A percentile compares a stretch with the other conserved stretches of the same genome.
These are phyloP conservation scores for Helenozyma baotianmanensis DNA, from an alignment of 805 yeast genomes.

Conservation along the genomic window DNA sequence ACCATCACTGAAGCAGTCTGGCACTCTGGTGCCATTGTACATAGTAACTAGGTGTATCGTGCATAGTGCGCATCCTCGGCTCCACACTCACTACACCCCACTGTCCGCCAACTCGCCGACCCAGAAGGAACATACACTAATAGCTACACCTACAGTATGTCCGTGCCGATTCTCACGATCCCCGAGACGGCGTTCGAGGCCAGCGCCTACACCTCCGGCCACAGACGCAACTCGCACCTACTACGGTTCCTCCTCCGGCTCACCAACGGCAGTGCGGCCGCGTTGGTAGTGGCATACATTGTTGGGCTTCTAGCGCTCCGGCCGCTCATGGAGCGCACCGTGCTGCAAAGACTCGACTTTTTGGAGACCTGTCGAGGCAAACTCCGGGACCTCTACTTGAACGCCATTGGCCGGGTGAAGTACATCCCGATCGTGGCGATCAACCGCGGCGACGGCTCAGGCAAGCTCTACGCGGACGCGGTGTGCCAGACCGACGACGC, in stretches of 20 bases:
- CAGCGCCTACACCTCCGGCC: constrained; percentile 14
- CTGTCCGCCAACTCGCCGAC: background rate
- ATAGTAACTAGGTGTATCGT: too few species aligned
- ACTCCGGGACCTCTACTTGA: constrained; percentile 33
- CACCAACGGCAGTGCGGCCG: constrained; percentile 31
- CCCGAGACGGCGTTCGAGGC: constrained; percentile 40
- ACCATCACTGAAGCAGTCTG: too few species aligned
- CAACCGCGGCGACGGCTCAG: constrained; percentile 21
- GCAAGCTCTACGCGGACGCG: constrained; percentile 33
- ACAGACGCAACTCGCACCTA: constrained; percentile 19
- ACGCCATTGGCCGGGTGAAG: constrained; percentile 28
- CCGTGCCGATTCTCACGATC: constrained; percentile 34
- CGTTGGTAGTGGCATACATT: constrained; percentile 25
- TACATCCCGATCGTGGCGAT: constrained; percentile 39
- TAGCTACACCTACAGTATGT: constrained; percentile 6
- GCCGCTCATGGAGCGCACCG: constrained; percentile 31
- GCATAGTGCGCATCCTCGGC: constrained; percentile 1
- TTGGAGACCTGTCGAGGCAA: constrained; percentile 28
- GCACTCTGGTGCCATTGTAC: too few species aligned
- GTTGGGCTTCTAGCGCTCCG: constrained; percentile 29
- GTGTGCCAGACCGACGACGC: constrained; percentile 34
- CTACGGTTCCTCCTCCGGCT: constrained; percentile 25
- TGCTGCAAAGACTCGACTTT: constrained; percentile 28
- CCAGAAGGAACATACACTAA: background rate
- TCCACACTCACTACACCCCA: background rate